Evolutionary conservation across 345 rosid genomes (phyloP), one percentile per base, ranked within the genome.

Genomic region (Eucalyptus polyanthemos): DNA sequence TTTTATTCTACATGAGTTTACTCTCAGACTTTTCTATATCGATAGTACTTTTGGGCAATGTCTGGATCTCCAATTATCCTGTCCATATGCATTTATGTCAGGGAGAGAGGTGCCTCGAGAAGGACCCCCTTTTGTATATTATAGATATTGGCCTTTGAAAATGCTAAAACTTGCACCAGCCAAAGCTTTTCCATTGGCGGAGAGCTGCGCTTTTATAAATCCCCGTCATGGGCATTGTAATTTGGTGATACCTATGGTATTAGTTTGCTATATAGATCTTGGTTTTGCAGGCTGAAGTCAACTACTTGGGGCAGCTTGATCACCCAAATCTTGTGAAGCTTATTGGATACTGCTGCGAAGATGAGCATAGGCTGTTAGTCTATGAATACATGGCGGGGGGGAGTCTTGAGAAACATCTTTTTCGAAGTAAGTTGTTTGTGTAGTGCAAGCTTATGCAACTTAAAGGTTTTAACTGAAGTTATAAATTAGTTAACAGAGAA

Each of bases 311-410:
- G 88, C 98, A 96, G 91, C 95, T 98, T 29, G 95, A 97, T 91
- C 99, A 98, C 91, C 92, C 95, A 27, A 97, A 97, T 93, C 97
- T 98, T 93, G 99, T 97, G 87, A 98, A 96, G 93, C 99, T 98
- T 86, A 96, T 97, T 93, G 99, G 99, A 19, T 96, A 96, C 89
- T 98, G 99, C 91, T 98, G 99, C 88, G 99, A 98, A 93, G 99
- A 95, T 92, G 99, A 95, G 81, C 99, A 97, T 88, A 95, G 99
- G 88, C 90, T 97, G 80, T 93, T 98, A 90, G 97, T 97, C 72
- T 98, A 98, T 90, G 99, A 98, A 91, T 97, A 96, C 93, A 95
- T 98, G 99, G 96, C 97, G 3, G 90, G 95, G 92, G 99, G 99
- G 67, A 97, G 99, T 93, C 93, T 98, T 15, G 99, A 98, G 92